Base-by-base conservation (phyloP, 805 yeast species). In the Metschnikowia kunwiensis region DNA sequence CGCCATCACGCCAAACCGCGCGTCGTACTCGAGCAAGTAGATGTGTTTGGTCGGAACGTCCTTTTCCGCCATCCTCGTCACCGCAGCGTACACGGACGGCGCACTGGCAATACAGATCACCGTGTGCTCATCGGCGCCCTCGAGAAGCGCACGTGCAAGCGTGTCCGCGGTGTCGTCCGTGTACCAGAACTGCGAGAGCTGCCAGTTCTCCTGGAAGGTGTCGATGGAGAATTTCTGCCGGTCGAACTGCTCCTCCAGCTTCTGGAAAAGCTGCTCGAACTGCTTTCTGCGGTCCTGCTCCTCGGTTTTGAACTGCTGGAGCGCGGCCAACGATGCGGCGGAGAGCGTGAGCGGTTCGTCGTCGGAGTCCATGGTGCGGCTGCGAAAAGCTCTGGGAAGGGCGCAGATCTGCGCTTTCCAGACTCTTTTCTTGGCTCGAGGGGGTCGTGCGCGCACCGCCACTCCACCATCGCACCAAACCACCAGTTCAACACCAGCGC, bases 141-240 rank as follows among this genome's bases (percentile, higher is more conserved):
- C 85, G 10, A 87, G 59, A 27, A 87, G 64, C 6, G 86, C 93
- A 42, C 74, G 75, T 0, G 86, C 93, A 13, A 86, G 58, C 0
- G 61, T 54, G 34, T 70, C 72, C 0, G 96, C 88, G 1, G 96
- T 88, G 3, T 66, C 61, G 42, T 86, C 89, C 38, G 73, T 65
- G 54, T 86, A 88, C 88, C 97, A 88, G 62, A 88, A 88, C 59
- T 88, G 97, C 1, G 95, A 86, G 24, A 89, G 68, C 54, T 86
- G 93, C 97, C 97, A 88, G 60, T 88, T 95, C 60, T 88, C 96
- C 54, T 83, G 71, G 58, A 88, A 88, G 24, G 77, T 69, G 35
- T 81, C 86, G 60, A 89, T 89, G 14, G 79, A 75, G 36, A 74
- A 40, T 34, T 43, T 48, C 33, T 60, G 58, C n/a, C 53, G 50